Evolutionary conservation across 1,284 basidiomycete species (phyloP).

Genomic region (Wallemia hederae): DNA sequence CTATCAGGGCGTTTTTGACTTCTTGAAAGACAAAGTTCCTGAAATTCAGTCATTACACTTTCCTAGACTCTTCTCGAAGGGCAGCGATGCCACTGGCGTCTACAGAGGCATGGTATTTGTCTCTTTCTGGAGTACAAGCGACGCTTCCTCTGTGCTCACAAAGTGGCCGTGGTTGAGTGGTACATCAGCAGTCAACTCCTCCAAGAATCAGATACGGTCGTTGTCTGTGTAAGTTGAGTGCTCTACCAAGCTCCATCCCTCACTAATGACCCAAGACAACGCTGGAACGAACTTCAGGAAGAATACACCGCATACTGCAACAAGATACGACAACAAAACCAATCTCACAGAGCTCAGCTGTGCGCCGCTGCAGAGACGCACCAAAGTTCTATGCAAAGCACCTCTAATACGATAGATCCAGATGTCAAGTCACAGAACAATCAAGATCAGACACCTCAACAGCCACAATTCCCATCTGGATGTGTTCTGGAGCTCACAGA

Average conservation of each 20-base stretch:
- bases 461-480: too few species aligned
- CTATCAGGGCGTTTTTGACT: not conserved
- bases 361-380: not conserved
- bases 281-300: not conserved
- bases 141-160: not conserved
- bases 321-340: not conserved
- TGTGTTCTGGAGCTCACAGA: not conserved
- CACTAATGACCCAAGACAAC: not conserved
- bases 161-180: not conserved
- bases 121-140: not conserved
- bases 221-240: not conserved
- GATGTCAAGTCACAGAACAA: too few species aligned
- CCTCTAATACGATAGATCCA: not conserved
- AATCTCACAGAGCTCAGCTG: not conserved
- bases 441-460: too few species aligned
- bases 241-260: not conserved
- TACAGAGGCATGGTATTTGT: not conserved
- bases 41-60: not conserved
- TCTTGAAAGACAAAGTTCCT: not conserved
- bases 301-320: not conserved
- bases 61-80: not conserved
- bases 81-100: not conserved
- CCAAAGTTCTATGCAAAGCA: not conserved
- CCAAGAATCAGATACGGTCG: not conserved
- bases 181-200: too few species aligned